Evolutionary conservation across 768 basidiomycete species (phyloP).

Genomic region (Russula ochroleuca): DNA sequence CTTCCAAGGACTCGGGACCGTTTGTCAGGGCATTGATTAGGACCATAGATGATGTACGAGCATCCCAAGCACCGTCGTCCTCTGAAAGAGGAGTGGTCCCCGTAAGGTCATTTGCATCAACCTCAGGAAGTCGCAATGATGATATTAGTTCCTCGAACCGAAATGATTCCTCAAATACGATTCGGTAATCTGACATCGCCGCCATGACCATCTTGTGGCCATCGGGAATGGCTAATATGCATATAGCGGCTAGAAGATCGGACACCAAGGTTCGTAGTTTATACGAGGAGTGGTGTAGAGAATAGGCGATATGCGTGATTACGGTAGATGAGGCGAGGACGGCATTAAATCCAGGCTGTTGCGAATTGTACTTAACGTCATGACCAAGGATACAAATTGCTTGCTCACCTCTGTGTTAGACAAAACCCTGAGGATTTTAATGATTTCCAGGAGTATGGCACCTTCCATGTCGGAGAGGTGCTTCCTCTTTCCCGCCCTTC

Average conservation of each 20-base stretch:
- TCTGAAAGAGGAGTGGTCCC: constrained; percentile 32
- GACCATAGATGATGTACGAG: constrained; percentile 67
- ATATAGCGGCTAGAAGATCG: constrained; percentile 81
- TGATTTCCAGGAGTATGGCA: constrained; percentile 62
- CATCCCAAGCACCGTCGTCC: constrained; percentile 77
- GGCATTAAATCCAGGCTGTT: constrained; percentile 65
- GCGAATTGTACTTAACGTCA: constrained; percentile 21
- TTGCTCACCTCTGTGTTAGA: constrained; percentile 76
- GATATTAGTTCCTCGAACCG: constrained; percentile 75
- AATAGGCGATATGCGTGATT: constrained; percentile 68
- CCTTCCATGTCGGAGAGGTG: constrained; percentile 61
- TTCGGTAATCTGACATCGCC: constrained; percentile 75
- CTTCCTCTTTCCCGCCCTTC: constrained; percentile 61
- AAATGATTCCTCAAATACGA: constrained; percentile 65
- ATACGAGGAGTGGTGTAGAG: constrained; percentile 58
- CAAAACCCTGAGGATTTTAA: constrained; percentile 77
- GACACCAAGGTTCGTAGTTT: constrained; percentile 67
- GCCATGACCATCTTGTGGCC: constrained; percentile 73
- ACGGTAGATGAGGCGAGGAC: constrained; percentile 60
- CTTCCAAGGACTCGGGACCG: constrained; percentile 71
- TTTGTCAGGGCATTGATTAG: constrained; percentile 77
- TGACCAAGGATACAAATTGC: not conserved
- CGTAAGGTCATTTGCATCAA: constrained; percentile 36
- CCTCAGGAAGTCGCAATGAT: constrained; percentile 54
- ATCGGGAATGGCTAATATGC: constrained; percentile 62